Evolutionary conservation across 441 rosid genomes (phyloP), one percentile per base, ranked within the genome.

Genomic region (Theobroma grandiflorum): DNA sequence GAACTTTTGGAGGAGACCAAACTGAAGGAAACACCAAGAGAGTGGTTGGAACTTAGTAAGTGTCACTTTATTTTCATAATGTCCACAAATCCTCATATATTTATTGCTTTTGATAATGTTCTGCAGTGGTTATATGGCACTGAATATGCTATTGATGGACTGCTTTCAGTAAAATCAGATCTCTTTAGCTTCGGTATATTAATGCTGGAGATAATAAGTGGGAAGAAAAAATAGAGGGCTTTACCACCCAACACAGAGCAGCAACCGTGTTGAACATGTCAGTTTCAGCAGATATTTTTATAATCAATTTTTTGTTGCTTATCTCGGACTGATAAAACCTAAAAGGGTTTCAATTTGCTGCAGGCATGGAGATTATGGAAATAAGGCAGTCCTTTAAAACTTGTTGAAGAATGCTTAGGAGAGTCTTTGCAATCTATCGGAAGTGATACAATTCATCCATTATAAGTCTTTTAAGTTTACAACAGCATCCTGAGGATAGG

Each of bases 351-450:
- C 1, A 47, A 15, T 65, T 20, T 20, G 35, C 1, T 40, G 9
- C 62, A 82, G 92, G 88, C 89, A 3, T 91, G 93, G 92, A 78
- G 81, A 8, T 71, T 87, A 70, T 88, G 84, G 88, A 68, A 38
- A 10, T 79, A 86, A 43, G 81, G 77, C 0, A 77, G 31, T 7
- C 85, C 71, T 31, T 2, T 69, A 26, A 74, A 86, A 45, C 18
- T 90, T 11, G 62, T 82, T 8, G 92, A 87, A 69, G 52, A 57
- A 16, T 74, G 57, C 38, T 57, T 26, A 45, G 86, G 16, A 0
- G 15, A 5, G 67, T 26, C 31, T 26, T 26, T 26, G 31, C 31
- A 26, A 26, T 26, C 31, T 26, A 26, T 26, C 31, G 1, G 22
- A 0, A 84, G 87, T 78, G 49, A 84, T 7, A 45, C 76, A 85